Conservation (phyloP, 1,139 yeast genomes). For the Sugiyamaella novakii region DNA sequence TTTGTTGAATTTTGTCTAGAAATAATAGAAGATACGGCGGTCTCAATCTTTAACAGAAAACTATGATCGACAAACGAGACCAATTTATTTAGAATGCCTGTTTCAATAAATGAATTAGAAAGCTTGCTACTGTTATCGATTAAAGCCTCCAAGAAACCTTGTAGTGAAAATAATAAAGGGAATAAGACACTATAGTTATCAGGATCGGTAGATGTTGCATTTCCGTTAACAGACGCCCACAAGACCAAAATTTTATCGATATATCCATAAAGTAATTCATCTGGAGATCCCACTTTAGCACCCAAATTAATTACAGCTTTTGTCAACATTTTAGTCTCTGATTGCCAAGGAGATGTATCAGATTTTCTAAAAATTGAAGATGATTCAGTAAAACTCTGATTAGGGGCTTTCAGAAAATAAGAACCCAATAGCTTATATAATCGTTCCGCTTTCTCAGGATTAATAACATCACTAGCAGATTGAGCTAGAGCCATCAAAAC, state of each 20-base stretch:
- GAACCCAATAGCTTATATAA: conserved; percentile 57
- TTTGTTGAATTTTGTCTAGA: conserved; percentile 4
- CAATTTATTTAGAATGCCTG: conserved; percentile 25
- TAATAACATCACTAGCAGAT: conserved; percentile 50
- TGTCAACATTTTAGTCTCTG: conserved; percentile 46
- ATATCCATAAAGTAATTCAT: conserved; percentile 47
- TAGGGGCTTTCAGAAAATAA: conserved; percentile 62
- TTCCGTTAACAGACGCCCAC: conserved; percentile 28
- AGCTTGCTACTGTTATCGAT: conserved; percentile 17
- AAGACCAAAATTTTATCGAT: conserved; percentile 43
- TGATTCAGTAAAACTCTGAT: conserved; percentile 51
- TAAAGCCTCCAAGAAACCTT: conserved; percentile 43
- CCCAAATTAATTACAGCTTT: conserved; percentile 43
- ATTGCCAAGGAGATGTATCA: conserved; percentile 51
- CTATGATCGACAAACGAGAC: conserved; percentile 34
- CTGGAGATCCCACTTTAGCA: conserved; percentile 31
- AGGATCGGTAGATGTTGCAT: neutral
- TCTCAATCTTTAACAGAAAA: conserved; percentile 41
- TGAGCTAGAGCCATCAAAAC: conserved; percentile 67
- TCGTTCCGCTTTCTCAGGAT: conserved; percentile 52
- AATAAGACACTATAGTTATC: conserved; percentile 41
- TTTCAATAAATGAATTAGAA: conserved; percentile 22
- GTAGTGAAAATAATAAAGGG: conserved; percentile 43
- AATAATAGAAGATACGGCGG: conserved; percentile 37
- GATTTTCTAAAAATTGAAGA: conserved; percentile 50